A percentile compares a stretch with the other conserved stretches of the same genome.
Evolutionary conservation across 805 yeast species (phyloP).

Genomic region (Hanseniaspora nectarophila): DNA sequence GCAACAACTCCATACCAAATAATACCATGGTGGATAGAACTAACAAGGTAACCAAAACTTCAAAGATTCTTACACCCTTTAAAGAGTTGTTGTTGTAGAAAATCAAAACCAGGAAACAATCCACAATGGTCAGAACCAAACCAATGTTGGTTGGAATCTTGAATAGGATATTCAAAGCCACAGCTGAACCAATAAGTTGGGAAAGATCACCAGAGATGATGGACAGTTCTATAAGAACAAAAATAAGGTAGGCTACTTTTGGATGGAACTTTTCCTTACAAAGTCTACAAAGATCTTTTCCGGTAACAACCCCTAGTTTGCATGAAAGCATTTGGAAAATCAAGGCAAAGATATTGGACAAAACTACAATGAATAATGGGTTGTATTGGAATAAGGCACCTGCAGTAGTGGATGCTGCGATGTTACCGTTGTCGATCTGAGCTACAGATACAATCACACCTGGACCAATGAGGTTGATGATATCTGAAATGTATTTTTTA

Average conservation of each 20-base stretch:
- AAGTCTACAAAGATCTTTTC: slow-evolving; percentile 74
- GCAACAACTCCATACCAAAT: slow-evolving; percentile 64
- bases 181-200: slow-evolving; percentile 96
- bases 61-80: slow-evolving; percentile 65
- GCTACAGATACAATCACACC: slow-evolving; percentile 54
- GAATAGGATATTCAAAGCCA: slow-evolving; percentile 74
- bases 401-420: slow-evolving; percentile 77
- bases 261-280: slow-evolving; percentile 49
- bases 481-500: slow-evolving; percentile 8
- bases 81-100: slow-evolving; percentile 71
- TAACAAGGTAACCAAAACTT: slow-evolving; percentile 62
- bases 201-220: slow-evolving; percentile 94
- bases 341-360: slow-evolving; percentile 77
- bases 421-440: slow-evolving; percentile 90
- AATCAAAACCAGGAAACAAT: slow-evolving; percentile 71
- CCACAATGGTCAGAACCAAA: slow-evolving; percentile 71
- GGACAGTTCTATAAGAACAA: slow-evolving; percentile 75
- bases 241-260: slow-evolving; percentile 31
- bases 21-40: slow-evolving; percentile 78
- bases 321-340: slow-evolving; percentile 72
- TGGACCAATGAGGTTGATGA: slow-evolving; percentile 11
- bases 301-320: slow-evolving; percentile 80
- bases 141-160: slow-evolving; percentile 72
- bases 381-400: slow-evolving; percentile 72
- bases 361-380: slow-evolving; percentile 55